phyloP scores from a whole-genome alignment of 2,329 filamentous ascomycete species.

The Cladorrhinum sp. region DNA sequence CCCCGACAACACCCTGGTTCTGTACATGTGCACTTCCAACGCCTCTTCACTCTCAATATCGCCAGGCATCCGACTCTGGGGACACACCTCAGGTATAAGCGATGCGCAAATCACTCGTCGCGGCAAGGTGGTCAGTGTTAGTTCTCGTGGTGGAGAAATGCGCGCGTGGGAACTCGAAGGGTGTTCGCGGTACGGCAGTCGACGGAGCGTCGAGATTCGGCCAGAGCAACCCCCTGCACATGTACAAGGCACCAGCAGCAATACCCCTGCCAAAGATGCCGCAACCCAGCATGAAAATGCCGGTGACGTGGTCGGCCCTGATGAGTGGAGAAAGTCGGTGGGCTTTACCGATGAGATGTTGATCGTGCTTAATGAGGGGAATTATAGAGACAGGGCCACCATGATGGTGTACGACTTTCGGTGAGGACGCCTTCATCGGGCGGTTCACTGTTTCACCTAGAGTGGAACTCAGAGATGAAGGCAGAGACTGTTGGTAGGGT shows the following conservation, averaged over 20 bases:
- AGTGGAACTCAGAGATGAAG: not conserved
- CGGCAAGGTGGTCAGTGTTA: conserved; percentile 89
- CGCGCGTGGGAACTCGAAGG: conserved; percentile 89
- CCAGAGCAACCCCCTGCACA: conserved; percentile 32
- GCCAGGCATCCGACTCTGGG: conserved; percentile 75
- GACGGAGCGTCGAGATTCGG: conserved; percentile 50
- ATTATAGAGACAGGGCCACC: conserved; percentile 54
- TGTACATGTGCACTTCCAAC: conserved; percentile 77
- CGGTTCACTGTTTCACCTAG: not conserved
- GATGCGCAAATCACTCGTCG: conserved; percentile 79
- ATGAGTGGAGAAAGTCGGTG: conserved; percentile 62
- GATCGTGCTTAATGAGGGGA: conserved; percentile 73
- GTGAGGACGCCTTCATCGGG: conserved; percentile 35
- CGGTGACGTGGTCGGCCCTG: conserved; percentile 31
- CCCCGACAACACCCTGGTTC: conserved; percentile 80
- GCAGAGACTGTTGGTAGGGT: not conserved
- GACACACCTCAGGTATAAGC: conserved; percentile 85
- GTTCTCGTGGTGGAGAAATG: conserved; percentile 71
- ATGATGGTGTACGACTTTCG: conserved; percentile 88
- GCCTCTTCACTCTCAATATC: conserved; percentile 65
- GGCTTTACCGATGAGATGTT: conserved; percentile 91
- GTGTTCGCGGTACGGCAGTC: conserved; percentile 39
- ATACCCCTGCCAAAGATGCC: conserved; percentile 14
- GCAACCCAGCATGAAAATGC: too few species aligned
- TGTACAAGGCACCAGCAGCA: conserved; percentile 8